A percentile compares a stretch with the other conserved stretches of the same genome.
phyloP scores from a whole-genome alignment of 805 yeast species.

The Diddensiella santjacobensis region DNA sequence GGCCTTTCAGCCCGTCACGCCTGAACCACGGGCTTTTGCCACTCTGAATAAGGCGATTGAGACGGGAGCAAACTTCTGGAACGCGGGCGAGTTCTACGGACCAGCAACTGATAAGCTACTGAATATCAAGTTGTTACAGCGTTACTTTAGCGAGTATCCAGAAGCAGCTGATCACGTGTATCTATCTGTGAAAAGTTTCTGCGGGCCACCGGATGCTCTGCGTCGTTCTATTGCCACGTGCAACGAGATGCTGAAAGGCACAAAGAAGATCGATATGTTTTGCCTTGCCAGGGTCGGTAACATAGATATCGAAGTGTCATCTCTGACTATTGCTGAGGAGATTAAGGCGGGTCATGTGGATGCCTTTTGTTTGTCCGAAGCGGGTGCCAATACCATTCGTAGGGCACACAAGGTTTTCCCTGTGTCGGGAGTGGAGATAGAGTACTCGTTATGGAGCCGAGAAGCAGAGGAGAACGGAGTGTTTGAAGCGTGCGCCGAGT shows the following conservation, averaged over 20 bases:
- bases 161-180: slow-evolving; percentile 52
- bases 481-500: slow-evolving; percentile 52
- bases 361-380: slow-evolving; percentile 74
- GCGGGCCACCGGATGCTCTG: slow-evolving; percentile 48
- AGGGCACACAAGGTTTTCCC: slow-evolving; percentile 55
- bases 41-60: slow-evolving; percentile 52
- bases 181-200: slow-evolving; percentile 63
- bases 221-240: slow-evolving; percentile 46
- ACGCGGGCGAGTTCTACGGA: slow-evolving; percentile 81
- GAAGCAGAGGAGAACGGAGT: slow-evolving; percentile 63
- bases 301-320: slow-evolving; percentile 56
- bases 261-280: slow-evolving; percentile 45
- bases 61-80: slow-evolving; percentile 51
- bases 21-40: slow-evolving; percentile 50
- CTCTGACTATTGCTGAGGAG: slow-evolving; percentile 49
- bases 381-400: slow-evolving; percentile 54
- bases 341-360: slow-evolving; percentile 63
- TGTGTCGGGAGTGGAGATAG: slow-evolving; percentile 70
- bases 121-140: slow-evolving; percentile 55
- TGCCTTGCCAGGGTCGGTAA: slow-evolving; percentile 66
- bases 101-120: slow-evolving; percentile 36
- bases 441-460: slow-evolving; percentile 66
- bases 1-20: slow-evolving; percentile 52
- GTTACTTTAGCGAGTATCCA: slow-evolving; percentile 56
- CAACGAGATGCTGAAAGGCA: slow-evolving; percentile 23